phyloP scores from a whole-genome alignment of 1,284 basidiomycete genomes.

The Leccinum subrobustum region DNA sequence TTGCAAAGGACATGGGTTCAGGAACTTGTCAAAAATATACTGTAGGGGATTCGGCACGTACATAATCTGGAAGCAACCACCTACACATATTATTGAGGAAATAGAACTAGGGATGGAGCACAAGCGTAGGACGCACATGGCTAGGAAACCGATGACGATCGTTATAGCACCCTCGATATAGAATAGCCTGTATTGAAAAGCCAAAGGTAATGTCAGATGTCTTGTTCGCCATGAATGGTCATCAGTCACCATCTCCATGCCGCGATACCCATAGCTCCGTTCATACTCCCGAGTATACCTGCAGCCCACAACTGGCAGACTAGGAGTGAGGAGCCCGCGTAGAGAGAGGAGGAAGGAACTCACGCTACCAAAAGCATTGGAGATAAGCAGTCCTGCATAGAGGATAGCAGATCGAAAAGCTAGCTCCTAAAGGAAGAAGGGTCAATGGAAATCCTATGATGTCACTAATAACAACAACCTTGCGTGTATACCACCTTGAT shows the following conservation, averaged over 20 bases:
- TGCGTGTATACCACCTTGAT: conserved; percentile 64
- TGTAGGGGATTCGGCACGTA: conserved; percentile 30
- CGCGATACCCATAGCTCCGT: conserved; percentile 61
- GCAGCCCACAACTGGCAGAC: background rate
- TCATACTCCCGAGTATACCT: conserved; percentile 30
- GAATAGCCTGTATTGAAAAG: conserved; percentile 38
- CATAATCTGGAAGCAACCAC: conserved; percentile 38
- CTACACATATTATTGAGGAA: conserved; percentile 24
- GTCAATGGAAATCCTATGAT: conserved; percentile 29
- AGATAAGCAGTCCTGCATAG: conserved; percentile 64
- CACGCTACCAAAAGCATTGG: conserved; percentile 74
- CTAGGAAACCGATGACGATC: conserved; percentile 51
- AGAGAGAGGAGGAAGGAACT: conserved; percentile 22
- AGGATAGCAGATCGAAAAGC: conserved; percentile 70
- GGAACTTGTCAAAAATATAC: conserved; percentile 38
- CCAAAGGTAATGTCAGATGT: conserved; percentile 38
- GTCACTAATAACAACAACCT: conserved; percentile 43
- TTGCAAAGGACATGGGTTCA: background rate
- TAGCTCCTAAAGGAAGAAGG: conserved; percentile 52
- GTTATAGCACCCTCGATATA: conserved; percentile 45
- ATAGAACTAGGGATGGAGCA: background rate
- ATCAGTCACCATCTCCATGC: conserved; percentile 63
- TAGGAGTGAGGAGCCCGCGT: conserved; percentile 41
- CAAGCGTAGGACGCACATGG: conserved; percentile 46
- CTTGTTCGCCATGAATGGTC: conserved; percentile 32